Conservation (phyloP, 495 filamentous ascomycete genomes). For the Amniculicola lignicola region DNA sequence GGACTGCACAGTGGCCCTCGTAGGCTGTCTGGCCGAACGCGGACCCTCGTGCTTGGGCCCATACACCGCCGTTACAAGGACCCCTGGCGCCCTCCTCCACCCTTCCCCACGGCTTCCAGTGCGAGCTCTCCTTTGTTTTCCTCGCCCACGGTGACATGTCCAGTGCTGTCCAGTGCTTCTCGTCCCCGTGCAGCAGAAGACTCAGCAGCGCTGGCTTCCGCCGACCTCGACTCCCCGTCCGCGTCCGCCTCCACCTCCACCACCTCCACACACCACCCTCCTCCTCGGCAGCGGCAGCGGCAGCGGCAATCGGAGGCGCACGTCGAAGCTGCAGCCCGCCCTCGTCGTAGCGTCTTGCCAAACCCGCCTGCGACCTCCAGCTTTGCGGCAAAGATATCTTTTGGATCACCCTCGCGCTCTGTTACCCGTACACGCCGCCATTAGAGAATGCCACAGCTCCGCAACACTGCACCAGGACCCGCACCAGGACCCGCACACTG, state of each 20-base stretch:
- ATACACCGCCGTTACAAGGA: constrained; percentile 16
- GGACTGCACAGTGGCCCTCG: neutral
- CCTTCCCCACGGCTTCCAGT: neutral
- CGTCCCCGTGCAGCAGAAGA: neutral
- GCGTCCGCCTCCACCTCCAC: too few relatives aligned
- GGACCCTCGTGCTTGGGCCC: neutral
- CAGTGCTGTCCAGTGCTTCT: neutral
- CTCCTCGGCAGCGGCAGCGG: neutral
- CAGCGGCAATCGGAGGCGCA: neutral
- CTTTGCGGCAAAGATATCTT: neutral
- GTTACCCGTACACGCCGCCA: constrained; percentile 6
- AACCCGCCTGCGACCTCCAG: constrained; percentile 1
- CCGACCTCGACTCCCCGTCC: neutral
- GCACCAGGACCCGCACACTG: constrained; percentile 1
- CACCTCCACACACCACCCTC: neutral
- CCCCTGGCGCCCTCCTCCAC: constrained; percentile 6
- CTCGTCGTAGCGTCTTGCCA: constrained; percentile 14
- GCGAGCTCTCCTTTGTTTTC: constrained; percentile 3
- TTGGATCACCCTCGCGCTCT: neutral
- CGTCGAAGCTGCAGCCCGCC: constrained; percentile 5
- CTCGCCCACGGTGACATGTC: constrained; percentile 15
- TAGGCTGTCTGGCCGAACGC: neutral
- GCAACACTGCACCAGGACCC: neutral
- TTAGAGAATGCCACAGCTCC: constrained; percentile 17
- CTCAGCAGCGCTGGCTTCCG: constrained; percentile 17